phyloP scores from a whole-genome alignment of 2,329 filamentous ascomycete genomes.

The Penicillium sp. region DNA sequence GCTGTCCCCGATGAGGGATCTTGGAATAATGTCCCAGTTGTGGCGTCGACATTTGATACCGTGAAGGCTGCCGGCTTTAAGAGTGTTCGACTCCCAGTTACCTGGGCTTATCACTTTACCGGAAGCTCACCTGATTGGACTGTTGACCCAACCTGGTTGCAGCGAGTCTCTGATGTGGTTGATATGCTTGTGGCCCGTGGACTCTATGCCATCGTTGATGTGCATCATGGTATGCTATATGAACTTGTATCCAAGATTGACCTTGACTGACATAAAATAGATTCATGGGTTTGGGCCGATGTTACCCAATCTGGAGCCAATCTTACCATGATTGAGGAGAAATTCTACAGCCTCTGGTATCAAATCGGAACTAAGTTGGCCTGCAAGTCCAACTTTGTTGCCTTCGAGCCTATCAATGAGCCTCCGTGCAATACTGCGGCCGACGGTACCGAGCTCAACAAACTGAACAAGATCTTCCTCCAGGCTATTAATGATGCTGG shows the following conservation, averaged over 20 bases:
- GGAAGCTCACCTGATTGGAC: slow-evolving; percentile 54
- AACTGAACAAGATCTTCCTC: slow-evolving; percentile 59
- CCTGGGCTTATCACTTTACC: slow-evolving; percentile 58
- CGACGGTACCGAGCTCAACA: slow-evolving; percentile 54
- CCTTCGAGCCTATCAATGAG: slow-evolving; percentile 63
- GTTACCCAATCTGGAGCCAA: slow-evolving; percentile 50
- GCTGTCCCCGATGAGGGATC: slow-evolving; percentile 56
- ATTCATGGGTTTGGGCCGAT: slow-evolving; percentile 61
- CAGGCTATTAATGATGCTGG: slow-evolving; percentile 55
- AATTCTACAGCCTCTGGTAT: slow-evolving; percentile 57
- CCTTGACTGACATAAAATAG: slow-evolving; percentile 13
- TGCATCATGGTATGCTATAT: slow-evolving; percentile 51
- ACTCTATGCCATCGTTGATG: slow-evolving; percentile 57
- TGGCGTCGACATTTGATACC: slow-evolving; percentile 51
- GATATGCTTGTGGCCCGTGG: slow-evolving; percentile 55
- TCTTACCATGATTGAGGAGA: slow-evolving; percentile 55
- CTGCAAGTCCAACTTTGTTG: slow-evolving; percentile 55
- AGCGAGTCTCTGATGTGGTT: slow-evolving; percentile 58
- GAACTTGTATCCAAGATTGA: background rate
- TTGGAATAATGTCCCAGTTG: slow-evolving; percentile 59
- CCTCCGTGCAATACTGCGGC: slow-evolving; percentile 54
- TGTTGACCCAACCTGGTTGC: slow-evolving; percentile 56
- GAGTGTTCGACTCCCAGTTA: slow-evolving; percentile 59
- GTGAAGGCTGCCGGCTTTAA: slow-evolving; percentile 58
- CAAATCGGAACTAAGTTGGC: slow-evolving; percentile 58